These are phyloP conservation scores for Camellia lanceoleosa DNA, from an alignment of 148 eudicot genomes.

Conservation along the genomic window DNA sequence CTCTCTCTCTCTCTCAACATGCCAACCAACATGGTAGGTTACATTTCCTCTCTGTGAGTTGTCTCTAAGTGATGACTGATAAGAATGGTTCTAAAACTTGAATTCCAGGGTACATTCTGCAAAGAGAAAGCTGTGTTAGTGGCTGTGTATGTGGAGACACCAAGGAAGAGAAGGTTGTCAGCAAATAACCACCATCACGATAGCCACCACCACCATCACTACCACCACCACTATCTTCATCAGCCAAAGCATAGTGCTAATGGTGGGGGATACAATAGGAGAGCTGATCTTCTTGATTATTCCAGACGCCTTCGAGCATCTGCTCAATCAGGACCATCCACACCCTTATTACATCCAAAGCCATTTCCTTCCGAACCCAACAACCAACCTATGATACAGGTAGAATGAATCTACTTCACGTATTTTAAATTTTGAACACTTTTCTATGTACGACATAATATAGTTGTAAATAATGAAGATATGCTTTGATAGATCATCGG, in stretches of 20 bases:
- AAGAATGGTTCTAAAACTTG: background rate
- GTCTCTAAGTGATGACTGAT: background rate
- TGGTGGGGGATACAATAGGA: constrained; percentile 27
- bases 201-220: constrained; percentile 21
- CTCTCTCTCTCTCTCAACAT: constrained; percentile 4
- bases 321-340: constrained; percentile 13
- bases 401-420: background rate
- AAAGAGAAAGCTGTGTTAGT: constrained; percentile 29
- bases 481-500: background rate
- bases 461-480: background rate
- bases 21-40: constrained; percentile 23
- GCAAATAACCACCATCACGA: constrained; percentile 17
- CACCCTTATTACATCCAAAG: constrained; percentile 12
- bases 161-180: constrained; percentile 19
- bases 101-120: constrained; percentile 18
- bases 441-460: background rate
- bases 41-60: background rate
- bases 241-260: background rate
- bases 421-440: no score
- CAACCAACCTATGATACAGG: constrained; percentile 24
- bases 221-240: constrained; percentile 16
- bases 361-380: constrained; percentile 1
- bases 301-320: constrained; percentile 31
- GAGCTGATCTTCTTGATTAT: constrained; percentile 43
- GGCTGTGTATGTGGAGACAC: constrained; percentile 33